Evolutionary conservation across 2,329 filamentous ascomycete species (phyloP).

Genomic region (Neonectria ditissima): DNA sequence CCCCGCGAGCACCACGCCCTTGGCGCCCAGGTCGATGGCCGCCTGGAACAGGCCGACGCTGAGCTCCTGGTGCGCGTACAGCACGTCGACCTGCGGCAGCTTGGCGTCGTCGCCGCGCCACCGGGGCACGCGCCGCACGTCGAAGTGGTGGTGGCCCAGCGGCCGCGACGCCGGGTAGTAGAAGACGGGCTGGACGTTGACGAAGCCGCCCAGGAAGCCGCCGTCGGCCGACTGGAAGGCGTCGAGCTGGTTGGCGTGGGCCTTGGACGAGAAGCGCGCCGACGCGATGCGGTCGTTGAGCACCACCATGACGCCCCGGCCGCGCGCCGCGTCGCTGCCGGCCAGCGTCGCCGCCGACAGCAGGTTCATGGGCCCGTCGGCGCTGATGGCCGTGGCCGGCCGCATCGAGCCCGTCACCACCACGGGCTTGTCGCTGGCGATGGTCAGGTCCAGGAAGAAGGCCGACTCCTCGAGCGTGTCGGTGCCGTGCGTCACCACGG

Average conservation of each 20-base stretch:
- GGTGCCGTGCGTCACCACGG: constrained; percentile 73
- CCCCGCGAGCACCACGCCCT: constrained; percentile 67
- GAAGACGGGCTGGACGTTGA: constrained; percentile 69
- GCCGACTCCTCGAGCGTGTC: constrained; percentile 74
- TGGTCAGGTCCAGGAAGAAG: constrained; percentile 70
- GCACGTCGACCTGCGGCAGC: constrained; percentile 67
- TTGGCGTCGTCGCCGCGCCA: constrained; percentile 40
- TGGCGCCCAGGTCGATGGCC: constrained; percentile 61
- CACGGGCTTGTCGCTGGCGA: constrained; percentile 69
- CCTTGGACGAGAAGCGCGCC: constrained; percentile 71
- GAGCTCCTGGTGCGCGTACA: constrained; percentile 67
- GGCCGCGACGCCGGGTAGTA: constrained; percentile 66
- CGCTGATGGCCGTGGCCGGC: constrained; percentile 70
- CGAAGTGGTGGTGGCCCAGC: constrained; percentile 58
- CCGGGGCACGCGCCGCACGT: constrained; percentile 44
- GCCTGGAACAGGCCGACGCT: constrained; percentile 59
- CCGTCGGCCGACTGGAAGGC: constrained; percentile 70
- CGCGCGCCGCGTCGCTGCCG: constrained; percentile 55
- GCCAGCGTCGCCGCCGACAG: constrained; percentile 70
- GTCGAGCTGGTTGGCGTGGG: constrained; percentile 71
- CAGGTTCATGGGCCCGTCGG: constrained; percentile 73
- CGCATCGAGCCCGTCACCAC: constrained; percentile 73
- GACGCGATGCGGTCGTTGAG: constrained; percentile 71
- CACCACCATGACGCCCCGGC: constrained; percentile 69
- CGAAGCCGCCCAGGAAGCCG: constrained; percentile 68